Evolutionary conservation across 2,329 filamentous ascomycete species (phyloP).

Genomic region (Colletotrichum euphorbiae): DNA sequence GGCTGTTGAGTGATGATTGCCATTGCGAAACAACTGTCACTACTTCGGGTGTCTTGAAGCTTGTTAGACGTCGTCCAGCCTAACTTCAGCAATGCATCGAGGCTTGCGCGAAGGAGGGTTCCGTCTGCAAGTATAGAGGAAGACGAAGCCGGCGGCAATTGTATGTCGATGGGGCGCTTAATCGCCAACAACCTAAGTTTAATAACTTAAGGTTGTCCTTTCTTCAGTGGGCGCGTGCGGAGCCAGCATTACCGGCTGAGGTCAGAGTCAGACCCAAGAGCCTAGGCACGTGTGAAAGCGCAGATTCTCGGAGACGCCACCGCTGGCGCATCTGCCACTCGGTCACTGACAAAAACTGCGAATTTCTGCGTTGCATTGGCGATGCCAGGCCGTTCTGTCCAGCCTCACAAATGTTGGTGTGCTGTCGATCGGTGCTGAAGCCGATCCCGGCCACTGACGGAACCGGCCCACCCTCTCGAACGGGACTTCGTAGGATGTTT

Average conservation of each 20-base stretch:
- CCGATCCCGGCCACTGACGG: constrained; percentile 7
- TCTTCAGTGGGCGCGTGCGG: not conserved
- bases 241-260: not conserved
- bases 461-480: constrained; percentile 25
- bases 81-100: constrained; percentile 10
- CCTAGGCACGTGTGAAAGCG: not conserved
- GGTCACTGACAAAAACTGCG: not conserved
- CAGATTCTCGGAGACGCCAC: not conserved
- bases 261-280: constrained; percentile 3
- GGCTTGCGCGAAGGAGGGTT: constrained; percentile 20
- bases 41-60: constrained; percentile 8
- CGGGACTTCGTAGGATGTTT: constrained; percentile 12
- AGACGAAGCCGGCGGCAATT: constrained; percentile 18
- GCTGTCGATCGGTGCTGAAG: not conserved
- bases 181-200: not conserved
- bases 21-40: not conserved
- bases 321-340: not conserved
- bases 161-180: constrained; percentile 10
- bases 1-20: not conserved
- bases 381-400: not conserved
- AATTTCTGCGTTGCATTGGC: not conserved
- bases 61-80: not conserved
- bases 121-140: constrained; percentile 12
- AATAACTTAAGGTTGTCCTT: not conserved
- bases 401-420: not conserved